Base-by-base conservation (phyloP, 83 land plant genomes). In the Picea engelmannii region DNA sequence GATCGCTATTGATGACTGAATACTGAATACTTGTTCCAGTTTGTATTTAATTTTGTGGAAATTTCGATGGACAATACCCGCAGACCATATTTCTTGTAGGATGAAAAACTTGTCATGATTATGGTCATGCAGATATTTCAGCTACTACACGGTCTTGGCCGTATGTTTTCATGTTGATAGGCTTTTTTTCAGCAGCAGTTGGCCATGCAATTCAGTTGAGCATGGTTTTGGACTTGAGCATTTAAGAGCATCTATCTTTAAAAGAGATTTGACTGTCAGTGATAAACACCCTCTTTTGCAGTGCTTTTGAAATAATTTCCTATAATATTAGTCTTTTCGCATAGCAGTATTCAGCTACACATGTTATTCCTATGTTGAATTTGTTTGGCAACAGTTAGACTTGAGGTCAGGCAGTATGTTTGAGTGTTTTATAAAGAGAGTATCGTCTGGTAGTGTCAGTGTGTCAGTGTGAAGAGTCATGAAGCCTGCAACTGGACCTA, bases 1-100 rank as follows among this genome's bases (percentile, higher is more conserved):
- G 93, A 87, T 52, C 92, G 92, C 25, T 83, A 83, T 77, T 83
- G 71, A 76, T 13, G 74, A 49, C 38, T 58, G 5, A 44, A 38
- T 62, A 23, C 13, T 35, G 15, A 27, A n/a, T 59, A 21, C 49
- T 71, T 55, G 60, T 55, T 55, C 60, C 60, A 55, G 18, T 40
- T 40, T 38, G 75, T 40, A 44, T 70, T 70, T 40, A 70, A 18
- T 70, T 70, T 38, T 70, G 21, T 74, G 58, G 59, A 47, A 44
- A 5, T 74, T n/a, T n/a, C 59, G 58, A 47, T 9, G 59, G 59
- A 47, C 23, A 12, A n/a, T 74, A 74, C 25, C 59, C 47, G 24
- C 77, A 74, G 25, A n/a, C 59, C 47, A 16, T 10, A 47, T 73
- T 74, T 24, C 12, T 47, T 74, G 60, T 55, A 44, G 21, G 58